phyloP scores from a whole-genome alignment of 73 alveolate genomes.

The Tetrahymena elliotti region DNA sequence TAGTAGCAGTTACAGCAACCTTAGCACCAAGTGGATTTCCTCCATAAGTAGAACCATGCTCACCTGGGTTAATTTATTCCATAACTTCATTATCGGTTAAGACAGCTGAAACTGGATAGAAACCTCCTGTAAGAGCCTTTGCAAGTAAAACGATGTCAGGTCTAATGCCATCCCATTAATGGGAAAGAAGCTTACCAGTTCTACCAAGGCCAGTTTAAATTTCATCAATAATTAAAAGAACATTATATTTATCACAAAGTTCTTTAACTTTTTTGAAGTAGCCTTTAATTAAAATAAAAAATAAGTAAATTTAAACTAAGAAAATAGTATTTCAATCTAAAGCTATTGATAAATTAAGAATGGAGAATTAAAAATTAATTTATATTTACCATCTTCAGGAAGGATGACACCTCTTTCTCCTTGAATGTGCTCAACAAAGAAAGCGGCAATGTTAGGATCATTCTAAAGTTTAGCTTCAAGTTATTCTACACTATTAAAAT shows the following conservation, averaged over 20 bases:
- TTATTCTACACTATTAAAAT: slow-evolving; percentile 70
- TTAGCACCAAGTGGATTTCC: slow-evolving; percentile 83
- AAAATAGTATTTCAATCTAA: not conserved
- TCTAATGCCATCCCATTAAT: slow-evolving; percentile 61
- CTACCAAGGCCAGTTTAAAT: slow-evolving; percentile 92
- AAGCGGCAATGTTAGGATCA: slow-evolving; percentile 61
- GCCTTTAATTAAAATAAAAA: not conserved
- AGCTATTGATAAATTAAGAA: not conserved
- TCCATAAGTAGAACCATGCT: slow-evolving; percentile 92
- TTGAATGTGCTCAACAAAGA: slow-evolving; percentile 86
- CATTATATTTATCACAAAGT: slow-evolving; percentile 72
- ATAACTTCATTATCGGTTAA: slow-evolving; percentile 72
- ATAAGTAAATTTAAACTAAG: not conserved
- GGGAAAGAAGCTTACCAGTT: slow-evolving; percentile 83
- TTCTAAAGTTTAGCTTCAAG: slow-evolving; percentile 38
- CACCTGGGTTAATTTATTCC: slow-evolving; percentile 75
- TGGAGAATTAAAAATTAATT: not conserved
- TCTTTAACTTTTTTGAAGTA: slow-evolving; percentile 33
- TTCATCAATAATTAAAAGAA: slow-evolving; percentile 80
- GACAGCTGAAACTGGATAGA: slow-evolving; percentile 80
- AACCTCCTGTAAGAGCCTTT: slow-evolving; percentile 88
- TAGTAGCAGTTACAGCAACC: slow-evolving; percentile 26
- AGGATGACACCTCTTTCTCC: slow-evolving; percentile 95
- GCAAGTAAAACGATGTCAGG: slow-evolving; percentile 73
- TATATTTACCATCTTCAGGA: slow-evolving; percentile 43